Evolutionary conservation across 1,284 basidiomycete genomes (phyloP), one percentile per base, ranked within the genome.

Genomic region (Ustilago cynodontis): DNA sequence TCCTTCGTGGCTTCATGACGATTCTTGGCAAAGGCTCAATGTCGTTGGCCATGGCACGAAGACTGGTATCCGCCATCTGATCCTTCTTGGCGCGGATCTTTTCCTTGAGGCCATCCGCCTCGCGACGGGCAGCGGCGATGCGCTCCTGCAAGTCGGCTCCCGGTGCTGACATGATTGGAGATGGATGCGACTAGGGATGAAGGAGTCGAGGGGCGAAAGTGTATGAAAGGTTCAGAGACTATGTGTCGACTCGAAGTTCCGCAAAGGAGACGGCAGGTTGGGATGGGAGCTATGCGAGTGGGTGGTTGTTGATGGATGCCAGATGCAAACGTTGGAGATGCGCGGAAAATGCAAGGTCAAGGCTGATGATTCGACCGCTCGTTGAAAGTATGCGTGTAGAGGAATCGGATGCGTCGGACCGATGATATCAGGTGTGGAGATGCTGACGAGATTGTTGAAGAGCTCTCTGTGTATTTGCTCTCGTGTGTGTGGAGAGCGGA

Each of bases 51-150:
- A 98, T 97, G 22, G 94, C 94, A 60, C 94, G 92, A 83, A 99
- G 88, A 83, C 92, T 96, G 16, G 95, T 98, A 88, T 99, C 96
- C 28, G 94, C 95, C 63, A 95, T 94, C 76, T 94, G 94, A 87
- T 98, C 95, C 86, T 92, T 93, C 88, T 93, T 95, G 47, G 93
- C 91, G 78, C 94, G 90, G 86, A 98, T 97, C 91, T 95, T 95
- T 89, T 98, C 95, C 88, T 97, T 98, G 88, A 98, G 88, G 84
- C 91, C 92, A 87, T 99, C 96, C 43, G 95, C 94, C 88, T 98
- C 95, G 86, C 95, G 91, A 84, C 96, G 92, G 66, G 96, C 96
- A 56, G 95, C 94, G 63, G 95, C 94, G 87, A 99, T 98, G 86
- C 86, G 85, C 69, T 87, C 87, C 65, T 87, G 87, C 60, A 87